These are phyloP conservation scores for Corchorus capsularis DNA, from an alignment of 345 rosid genomes.

Conservation along the genomic window DNA sequence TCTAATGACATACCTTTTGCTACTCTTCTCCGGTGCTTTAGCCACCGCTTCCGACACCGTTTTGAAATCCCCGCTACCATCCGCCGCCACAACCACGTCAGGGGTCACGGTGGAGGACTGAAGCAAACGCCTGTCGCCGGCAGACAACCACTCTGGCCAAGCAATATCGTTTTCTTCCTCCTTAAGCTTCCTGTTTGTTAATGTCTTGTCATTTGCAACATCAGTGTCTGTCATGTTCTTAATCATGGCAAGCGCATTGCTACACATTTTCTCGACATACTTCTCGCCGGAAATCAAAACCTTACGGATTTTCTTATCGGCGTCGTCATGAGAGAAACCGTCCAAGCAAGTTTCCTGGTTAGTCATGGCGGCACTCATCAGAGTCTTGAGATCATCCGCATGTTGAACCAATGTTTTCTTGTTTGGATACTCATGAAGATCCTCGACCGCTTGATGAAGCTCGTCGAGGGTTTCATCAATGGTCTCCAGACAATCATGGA, in stretches of 20 bases:
- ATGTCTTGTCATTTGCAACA: slow-evolving; percentile 34
- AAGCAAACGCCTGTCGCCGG: slow-evolving; percentile 63
- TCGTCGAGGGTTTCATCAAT: slow-evolving; percentile 88
- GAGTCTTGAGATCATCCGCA: slow-evolving; percentile 78
- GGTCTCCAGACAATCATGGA: slow-evolving; percentile 86
- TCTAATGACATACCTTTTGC: slow-evolving; percentile 58
- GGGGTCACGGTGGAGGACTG: slow-evolving; percentile 63
- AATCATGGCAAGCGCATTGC: slow-evolving; percentile 54
- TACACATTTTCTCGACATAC: slow-evolving; percentile 50
- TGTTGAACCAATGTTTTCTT: slow-evolving; percentile 65
- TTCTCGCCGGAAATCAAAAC: slow-evolving; percentile 42
- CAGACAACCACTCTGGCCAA: slow-evolving; percentile 85
- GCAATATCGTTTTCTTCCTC: slow-evolving; percentile 26
- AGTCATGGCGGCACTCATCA: slow-evolving; percentile 86
- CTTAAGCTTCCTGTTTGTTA: slow-evolving; percentile 37
- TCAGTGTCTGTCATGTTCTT: slow-evolving; percentile 55
- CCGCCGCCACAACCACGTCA: slow-evolving; percentile 74
- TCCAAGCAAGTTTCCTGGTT: slow-evolving; percentile 92
- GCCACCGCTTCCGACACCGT: slow-evolving; percentile 71
- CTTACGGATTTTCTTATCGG: slow-evolving; percentile 52
- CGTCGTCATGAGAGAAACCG: slow-evolving; percentile 64
- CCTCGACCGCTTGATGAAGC: slow-evolving; percentile 54
- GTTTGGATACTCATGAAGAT: slow-evolving; percentile 59
- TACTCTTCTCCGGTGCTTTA: slow-evolving; percentile 68
- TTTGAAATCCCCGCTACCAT: slow-evolving; percentile 71